Evolutionary conservation across 208 protist species (phyloP).

Genomic region (Trypanosomatidae sp.): DNA sequence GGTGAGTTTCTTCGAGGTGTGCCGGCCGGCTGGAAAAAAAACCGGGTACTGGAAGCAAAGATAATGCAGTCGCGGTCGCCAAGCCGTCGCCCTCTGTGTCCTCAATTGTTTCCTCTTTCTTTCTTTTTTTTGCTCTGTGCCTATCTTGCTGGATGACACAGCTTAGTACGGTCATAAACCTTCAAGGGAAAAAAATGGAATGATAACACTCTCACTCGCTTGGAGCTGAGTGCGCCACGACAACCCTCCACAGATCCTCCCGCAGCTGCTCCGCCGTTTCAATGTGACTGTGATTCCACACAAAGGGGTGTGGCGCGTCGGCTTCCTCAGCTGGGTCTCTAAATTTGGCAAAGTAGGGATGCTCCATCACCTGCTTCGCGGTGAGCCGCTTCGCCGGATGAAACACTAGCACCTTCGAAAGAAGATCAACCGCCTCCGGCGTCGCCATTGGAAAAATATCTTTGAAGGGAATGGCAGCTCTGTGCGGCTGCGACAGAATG

Average conservation of each 20-base stretch:
- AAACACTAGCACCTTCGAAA: conserved; percentile 95
- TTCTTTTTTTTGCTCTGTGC: background rate
- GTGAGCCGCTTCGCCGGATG: conserved; percentile 95
- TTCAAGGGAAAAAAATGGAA: background rate
- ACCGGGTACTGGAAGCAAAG: too few relatives aligned
- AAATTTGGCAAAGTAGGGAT: conserved; percentile 94
- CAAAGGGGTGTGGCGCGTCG: conserved; percentile 61
- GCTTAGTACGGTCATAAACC: too few relatives aligned
- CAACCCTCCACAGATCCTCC: conserved; percentile 76
- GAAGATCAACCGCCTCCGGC: conserved; percentile 92
- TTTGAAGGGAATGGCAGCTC: conserved; percentile 43
- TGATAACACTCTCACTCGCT: background rate
- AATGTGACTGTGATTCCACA: conserved; percentile 69
- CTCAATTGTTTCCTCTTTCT: too few relatives aligned
- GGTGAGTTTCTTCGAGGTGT: too few relatives aligned
- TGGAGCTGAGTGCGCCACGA: conserved; percentile 42
- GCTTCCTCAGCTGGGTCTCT: conserved; percentile 81
- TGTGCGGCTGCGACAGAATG: conserved; percentile 61
- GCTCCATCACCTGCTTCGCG: conserved; percentile 92
- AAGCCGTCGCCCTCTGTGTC: too few relatives aligned
- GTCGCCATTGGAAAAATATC: conserved; percentile 94
- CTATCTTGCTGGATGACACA: too few relatives aligned
- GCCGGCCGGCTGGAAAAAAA: too few relatives aligned
- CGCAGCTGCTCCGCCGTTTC: conserved; percentile 66
- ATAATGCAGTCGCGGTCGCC: too few relatives aligned